phyloP scores from a whole-genome alignment of 2,329 filamentous ascomycete genomes.

The Colletotrichum cuscutae region DNA sequence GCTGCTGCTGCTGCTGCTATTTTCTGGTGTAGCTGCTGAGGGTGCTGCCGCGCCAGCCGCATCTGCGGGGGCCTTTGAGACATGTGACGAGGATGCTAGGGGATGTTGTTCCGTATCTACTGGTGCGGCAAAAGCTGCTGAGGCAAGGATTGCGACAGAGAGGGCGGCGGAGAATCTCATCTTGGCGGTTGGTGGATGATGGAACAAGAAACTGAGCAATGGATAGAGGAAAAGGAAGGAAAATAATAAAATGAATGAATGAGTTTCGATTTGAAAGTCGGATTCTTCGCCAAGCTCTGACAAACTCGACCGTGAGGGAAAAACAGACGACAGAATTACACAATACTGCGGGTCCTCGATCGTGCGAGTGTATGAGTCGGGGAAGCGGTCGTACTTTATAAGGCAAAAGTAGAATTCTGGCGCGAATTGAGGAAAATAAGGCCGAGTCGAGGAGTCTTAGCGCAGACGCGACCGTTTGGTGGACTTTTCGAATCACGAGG shows the following conservation, averaged over 20 bases:
- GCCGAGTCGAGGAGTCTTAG: background rate
- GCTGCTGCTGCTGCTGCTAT: background rate
- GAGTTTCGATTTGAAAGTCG: background rate
- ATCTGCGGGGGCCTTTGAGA: background rate
- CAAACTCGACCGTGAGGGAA: background rate
- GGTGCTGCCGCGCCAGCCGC: background rate
- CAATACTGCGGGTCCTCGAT: background rate
- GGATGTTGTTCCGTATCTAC: conserved; percentile 19
- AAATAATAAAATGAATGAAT: background rate
- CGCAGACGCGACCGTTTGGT: background rate
- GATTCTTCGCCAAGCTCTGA: too few species aligned
- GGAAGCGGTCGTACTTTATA: background rate
- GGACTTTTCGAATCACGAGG: too few species aligned
- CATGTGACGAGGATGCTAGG: background rate
- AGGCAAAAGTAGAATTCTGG: background rate
- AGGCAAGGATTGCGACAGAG: conserved; percentile 6
- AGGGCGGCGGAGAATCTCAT: conserved; percentile 12
- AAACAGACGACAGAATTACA: background rate
- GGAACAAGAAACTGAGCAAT: background rate
- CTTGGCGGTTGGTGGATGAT: background rate
- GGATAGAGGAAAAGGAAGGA: background rate
- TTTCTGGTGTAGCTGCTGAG: background rate
- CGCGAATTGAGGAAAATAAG: background rate
- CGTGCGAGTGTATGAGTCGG: background rate
- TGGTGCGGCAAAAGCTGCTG: conserved; percentile 8